phyloP scores from a whole-genome alignment of 78 protist species.

The Dictyostelium intermedium region DNA sequence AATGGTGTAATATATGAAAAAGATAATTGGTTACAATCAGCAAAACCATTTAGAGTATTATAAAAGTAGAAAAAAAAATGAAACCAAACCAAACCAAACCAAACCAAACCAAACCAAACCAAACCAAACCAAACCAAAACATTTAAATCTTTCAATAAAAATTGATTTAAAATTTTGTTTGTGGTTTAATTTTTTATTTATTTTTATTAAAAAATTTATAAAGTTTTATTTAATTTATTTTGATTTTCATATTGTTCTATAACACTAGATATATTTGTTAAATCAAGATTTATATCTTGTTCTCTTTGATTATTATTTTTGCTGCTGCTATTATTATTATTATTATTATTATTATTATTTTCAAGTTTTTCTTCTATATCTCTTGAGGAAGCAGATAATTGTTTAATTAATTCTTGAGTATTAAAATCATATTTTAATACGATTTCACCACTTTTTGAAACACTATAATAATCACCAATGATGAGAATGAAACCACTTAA shows the following conservation, averaged over 20 bases:
- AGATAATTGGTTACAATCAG: conserved; percentile 47
- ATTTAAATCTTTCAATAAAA: no score
- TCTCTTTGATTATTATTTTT: neutral
- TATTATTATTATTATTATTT: neutral
- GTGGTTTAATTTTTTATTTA: neutral
- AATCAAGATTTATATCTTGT: neutral
- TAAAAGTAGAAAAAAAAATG: neutral
- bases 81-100: no score
- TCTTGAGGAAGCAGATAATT: neutral
- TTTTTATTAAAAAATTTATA: neutral
- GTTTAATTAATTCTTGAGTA: conserved; percentile 44
- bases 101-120: no score
- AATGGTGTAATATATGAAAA: conserved; percentile 30
- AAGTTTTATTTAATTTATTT: neutral
- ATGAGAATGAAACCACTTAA: conserved; percentile 24
- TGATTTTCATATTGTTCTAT: neutral
- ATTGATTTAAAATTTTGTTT: neutral
- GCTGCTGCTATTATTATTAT: neutral
- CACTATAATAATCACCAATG: conserved; percentile 46
- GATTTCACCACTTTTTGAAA: conserved; percentile 42
- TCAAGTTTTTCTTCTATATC: neutral
- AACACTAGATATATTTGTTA: neutral
- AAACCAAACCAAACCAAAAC: no score
- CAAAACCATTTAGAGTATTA: conserved; percentile 2
- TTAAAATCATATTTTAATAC: conserved; percentile 36